Conservation (phyloP, 768 basidiomycete genomes). For the Pholiota microspora region DNA sequence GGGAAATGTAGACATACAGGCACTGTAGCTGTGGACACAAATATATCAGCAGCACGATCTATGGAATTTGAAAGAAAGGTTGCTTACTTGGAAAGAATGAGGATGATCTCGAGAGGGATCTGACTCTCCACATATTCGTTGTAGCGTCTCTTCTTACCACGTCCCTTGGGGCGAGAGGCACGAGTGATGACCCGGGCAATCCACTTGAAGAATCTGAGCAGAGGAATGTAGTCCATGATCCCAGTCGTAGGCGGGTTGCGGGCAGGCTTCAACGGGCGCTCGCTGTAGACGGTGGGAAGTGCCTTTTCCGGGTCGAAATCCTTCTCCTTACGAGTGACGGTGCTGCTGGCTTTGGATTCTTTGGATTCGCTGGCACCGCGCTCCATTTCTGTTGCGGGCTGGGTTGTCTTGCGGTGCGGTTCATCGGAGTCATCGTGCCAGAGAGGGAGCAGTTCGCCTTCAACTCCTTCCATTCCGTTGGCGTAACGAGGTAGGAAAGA, state of each 20-base stretch:
- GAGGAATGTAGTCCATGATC: slow-evolving; percentile 54
- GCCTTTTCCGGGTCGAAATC: slow-evolving; percentile 33
- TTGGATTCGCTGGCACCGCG: too few relatives aligned
- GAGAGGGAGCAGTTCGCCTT: slow-evolving; percentile 52
- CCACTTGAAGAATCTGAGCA: slow-evolving; percentile 50
- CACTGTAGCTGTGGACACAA: slow-evolving; percentile 24
- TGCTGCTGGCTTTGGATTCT: slow-evolving; percentile 6
- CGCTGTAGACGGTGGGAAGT: slow-evolving; percentile 25
- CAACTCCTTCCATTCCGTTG: slow-evolving; percentile 24
- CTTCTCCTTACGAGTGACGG: background rate
- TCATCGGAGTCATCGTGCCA: slow-evolving; percentile 48
- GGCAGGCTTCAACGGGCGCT: slow-evolving; percentile 43
- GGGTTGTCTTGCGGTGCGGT: slow-evolving; percentile 4
- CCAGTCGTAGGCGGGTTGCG: slow-evolving; percentile 54
- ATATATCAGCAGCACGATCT: slow-evolving; percentile 17
- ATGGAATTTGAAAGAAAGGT: slow-evolving; percentile 2
- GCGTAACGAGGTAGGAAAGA: slow-evolving; percentile 65
- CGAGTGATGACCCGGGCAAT: slow-evolving; percentile 15
- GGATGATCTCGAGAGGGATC: slow-evolving; percentile 58
- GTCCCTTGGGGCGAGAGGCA: slow-evolving; percentile 10
- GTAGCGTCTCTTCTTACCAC: slow-evolving; percentile 16
- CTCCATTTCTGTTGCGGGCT: slow-evolving; percentile 18
- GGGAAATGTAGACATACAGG: slow-evolving; percentile 30
- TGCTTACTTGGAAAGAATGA: slow-evolving; percentile 45
- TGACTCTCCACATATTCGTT: slow-evolving; percentile 50